Percentiles rank a stretch among this genome's conserved stretches.
phyloP scores from a whole-genome alignment of 2,329 filamentous ascomycete genomes.

The Tolypocladium pustulatum region DNA sequence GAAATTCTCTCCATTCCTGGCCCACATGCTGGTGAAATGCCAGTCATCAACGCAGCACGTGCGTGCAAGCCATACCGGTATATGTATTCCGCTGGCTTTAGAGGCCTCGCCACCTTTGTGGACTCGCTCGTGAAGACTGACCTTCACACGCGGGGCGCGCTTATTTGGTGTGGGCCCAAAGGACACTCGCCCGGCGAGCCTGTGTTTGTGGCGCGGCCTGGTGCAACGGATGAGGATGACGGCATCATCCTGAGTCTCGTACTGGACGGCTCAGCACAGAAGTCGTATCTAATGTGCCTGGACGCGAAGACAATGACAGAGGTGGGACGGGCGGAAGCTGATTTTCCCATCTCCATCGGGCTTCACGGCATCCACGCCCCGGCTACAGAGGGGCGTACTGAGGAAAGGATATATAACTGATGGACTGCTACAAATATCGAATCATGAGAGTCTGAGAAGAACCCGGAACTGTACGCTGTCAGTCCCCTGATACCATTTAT shows the following conservation, averaged over 20 bases:
- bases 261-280: slow-evolving; percentile 46
- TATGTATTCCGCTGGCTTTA: slow-evolving; percentile 46
- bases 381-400: background rate
- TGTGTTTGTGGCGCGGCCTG: slow-evolving; percentile 48
- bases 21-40: slow-evolving; percentile 51
- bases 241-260: slow-evolving; percentile 53
- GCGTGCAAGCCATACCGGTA: slow-evolving; percentile 45
- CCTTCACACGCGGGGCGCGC: slow-evolving; percentile 34
- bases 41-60: slow-evolving; percentile 51
- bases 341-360: slow-evolving; percentile 49
- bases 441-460: background rate
- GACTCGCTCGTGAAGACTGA: slow-evolving; percentile 61
- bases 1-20: slow-evolving; percentile 35
- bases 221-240: slow-evolving; percentile 44
- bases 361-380: slow-evolving; percentile 50
- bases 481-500: no score
- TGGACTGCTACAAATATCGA: no score
- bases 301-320: slow-evolving; percentile 53
- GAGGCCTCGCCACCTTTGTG: slow-evolving; percentile 47
- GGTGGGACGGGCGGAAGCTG: slow-evolving; percentile 51
- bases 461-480: no score
- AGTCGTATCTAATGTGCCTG: slow-evolving; percentile 56
- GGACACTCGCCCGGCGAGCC: slow-evolving; percentile 60
- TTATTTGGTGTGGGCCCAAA: slow-evolving; percentile 44
- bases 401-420: background rate